Evolutionary conservation across 768 basidiomycete genomes (phyloP).

Genomic region (Mycena amicta): DNA sequence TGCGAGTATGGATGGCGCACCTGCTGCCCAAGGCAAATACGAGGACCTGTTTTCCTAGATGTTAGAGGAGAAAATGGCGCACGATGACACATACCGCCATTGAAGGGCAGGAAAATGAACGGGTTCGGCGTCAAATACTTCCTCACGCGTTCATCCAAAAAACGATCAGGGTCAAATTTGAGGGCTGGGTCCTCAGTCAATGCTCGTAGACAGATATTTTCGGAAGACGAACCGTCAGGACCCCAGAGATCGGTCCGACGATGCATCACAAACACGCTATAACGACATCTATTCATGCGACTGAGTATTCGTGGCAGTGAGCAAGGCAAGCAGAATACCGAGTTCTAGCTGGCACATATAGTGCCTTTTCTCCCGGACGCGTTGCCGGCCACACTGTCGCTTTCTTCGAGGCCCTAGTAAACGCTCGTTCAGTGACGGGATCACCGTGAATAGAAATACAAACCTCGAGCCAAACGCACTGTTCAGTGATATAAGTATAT

Average conservation of each 20-base stretch:
- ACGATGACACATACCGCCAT: conserved; percentile 8
- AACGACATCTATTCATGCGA: conserved; percentile 34
- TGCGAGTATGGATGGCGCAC: not conserved
- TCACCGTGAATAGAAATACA: too few relatives aligned
- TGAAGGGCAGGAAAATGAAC: conserved; percentile 43
- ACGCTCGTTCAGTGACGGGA: too few relatives aligned
- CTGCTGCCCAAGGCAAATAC: conserved; percentile 24
- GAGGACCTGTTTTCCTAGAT: conserved; percentile 29
- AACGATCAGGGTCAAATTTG: conserved; percentile 40
- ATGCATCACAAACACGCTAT: conserved; percentile 63
- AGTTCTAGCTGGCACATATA: not conserved
- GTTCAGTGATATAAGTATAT: too few relatives aligned
- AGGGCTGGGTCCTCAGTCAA: conserved; percentile 19
- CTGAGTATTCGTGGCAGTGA: not conserved
- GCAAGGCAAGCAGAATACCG: too few relatives aligned
- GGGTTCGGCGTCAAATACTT: conserved; percentile 41
- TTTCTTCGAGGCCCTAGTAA: not conserved
- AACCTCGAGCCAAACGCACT: not conserved
- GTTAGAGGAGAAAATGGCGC: not conserved
- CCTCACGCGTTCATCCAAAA: conserved; percentile 36
- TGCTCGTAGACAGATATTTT: not conserved
- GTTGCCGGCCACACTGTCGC: not conserved
- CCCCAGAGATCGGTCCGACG: conserved; percentile 67
- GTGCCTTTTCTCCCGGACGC: not conserved
- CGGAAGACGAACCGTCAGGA: conserved; percentile 42